Evolutionary conservation across 768 basidiomycete genomes (phyloP), one percentile per base, ranked within the genome.

Genomic region (Termitomyces sp.): DNA sequence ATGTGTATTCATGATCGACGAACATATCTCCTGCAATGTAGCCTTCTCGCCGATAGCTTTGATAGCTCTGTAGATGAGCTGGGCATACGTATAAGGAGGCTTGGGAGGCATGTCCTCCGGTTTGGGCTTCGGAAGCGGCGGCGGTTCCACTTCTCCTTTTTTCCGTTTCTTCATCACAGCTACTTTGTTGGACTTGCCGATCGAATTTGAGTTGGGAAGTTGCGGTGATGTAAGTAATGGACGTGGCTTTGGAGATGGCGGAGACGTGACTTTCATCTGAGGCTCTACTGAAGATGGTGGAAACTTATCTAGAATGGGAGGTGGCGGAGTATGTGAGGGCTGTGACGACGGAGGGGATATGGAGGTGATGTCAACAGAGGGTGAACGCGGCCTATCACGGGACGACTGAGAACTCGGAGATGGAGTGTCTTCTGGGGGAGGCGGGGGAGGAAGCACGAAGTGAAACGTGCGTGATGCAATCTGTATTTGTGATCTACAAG

Each of bases 401-500:
- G 89, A 92, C 7, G 86, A 86, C 59, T 83, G 81, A 0, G 91
- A 91, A 58, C 87, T 91, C 2, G 89, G 90, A 4, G 90, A 89
- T 8, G 88, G 89, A 8, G 88, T 86, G 68, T 91, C 88, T 68
- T 91, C 89, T 44, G 88, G 87, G 7, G 83, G 82, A 37, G 87
- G 83, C 0, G 91, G 87, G 1, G 95, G 95, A 36, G 97, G 97
- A 15, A 99, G 86, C 57, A 98, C 87, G 68, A 99, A 99, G 70
- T 94, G 89, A 74, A 99, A 99, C 27, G 93, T 94, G 59, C 96
- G 88, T 31, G 96, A 95, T 22, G 96, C 93, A 68, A 99, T 98
- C 78, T 98, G 95, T 60, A 97, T 92, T 75, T 93, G 91, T 57
- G 95, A 94, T 70, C 95, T 95, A 66, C 18, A 65, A 61, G 61